phyloP scores from a whole-genome alignment of 257 asterid genomes.

The Nicotiana knightiana region DNA sequence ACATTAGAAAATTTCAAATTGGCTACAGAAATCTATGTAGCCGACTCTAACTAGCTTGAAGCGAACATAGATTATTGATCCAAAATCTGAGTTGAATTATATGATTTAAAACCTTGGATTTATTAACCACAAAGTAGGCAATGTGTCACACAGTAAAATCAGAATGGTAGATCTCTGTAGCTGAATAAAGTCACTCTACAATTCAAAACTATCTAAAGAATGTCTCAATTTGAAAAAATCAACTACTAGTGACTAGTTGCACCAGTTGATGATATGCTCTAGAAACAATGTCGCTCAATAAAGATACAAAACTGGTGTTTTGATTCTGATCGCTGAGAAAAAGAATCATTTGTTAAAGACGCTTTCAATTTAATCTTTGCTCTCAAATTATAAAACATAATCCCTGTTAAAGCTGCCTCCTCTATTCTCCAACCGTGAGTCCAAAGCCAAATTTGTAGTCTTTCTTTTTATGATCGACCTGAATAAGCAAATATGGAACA shows the following conservation, averaged over 20 bases:
- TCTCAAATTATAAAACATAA: neutral
- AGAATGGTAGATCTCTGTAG: neutral
- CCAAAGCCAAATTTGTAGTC: conserved; percentile 24
- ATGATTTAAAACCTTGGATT: neutral
- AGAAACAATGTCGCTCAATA: neutral
- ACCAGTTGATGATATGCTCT: neutral
- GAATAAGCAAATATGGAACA: neutral
- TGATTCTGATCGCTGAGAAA: neutral
- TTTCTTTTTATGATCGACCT: conserved; percentile 22
- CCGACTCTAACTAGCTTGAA: too few relatives aligned
- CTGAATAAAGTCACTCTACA: neutral
- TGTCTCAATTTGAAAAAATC: neutral
- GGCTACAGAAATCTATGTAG: too few relatives aligned
- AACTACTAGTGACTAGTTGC: neutral
- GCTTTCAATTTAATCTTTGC: neutral
- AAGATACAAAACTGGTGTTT: neutral
- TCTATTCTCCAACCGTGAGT: conserved; percentile 8
- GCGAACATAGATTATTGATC: too few relatives aligned
- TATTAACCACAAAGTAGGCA: neutral
- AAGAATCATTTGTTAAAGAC: neutral
- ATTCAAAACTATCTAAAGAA: neutral
- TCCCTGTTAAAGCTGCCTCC: neutral
- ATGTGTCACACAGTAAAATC: neutral
- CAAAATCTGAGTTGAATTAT: neutral
- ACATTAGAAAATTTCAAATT: too few relatives aligned